These are phyloP conservation scores for Phylloporus arenicola DNA, from an alignment of 768 basidiomycete species.

Conservation along the genomic window DNA sequence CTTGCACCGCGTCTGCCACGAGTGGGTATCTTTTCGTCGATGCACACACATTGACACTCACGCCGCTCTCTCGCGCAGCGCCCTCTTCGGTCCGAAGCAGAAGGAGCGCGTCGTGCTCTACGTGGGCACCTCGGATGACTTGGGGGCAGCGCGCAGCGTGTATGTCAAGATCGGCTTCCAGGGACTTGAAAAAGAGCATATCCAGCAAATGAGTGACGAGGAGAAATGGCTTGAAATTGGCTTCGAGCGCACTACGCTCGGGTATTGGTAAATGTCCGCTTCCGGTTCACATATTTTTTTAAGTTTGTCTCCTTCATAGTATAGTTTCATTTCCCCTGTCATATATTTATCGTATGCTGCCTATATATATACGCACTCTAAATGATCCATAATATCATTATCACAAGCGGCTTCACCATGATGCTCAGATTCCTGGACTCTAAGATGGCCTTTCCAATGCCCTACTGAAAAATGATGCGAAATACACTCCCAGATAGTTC, in stretches of 20 bases:
- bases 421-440: no score
- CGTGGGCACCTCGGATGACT: conserved; percentile 39
- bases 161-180: conserved; percentile 19
- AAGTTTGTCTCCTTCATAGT: no score
- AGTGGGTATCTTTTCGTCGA: conserved; percentile 34
- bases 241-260: conserved; percentile 9
- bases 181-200: conserved; percentile 6
- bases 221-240: conserved; percentile 19
- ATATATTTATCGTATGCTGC: neutral
- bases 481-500: neutral
- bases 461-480: no score
- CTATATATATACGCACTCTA: neutral
- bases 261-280: conserved; percentile 12
- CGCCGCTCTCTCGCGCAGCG: neutral
- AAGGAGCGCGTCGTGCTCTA: conserved; percentile 43
- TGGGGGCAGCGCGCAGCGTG: conserved; percentile 14
- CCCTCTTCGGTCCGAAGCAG: neutral
- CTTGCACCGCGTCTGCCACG: conserved; percentile 47
- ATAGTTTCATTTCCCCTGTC: neutral
- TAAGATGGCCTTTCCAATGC: no score
- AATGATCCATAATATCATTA: no score
- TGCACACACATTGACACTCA: neutral
- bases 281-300: neutral
- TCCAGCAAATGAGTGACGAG: conserved; percentile 4
- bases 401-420: no score